A percentile compares a stretch with the other conserved stretches of the same genome.
These are phyloP conservation scores for Aphanomyces astaci DNA, from an alignment of 352 stramenopile genomes.

Conservation along the genomic window DNA sequence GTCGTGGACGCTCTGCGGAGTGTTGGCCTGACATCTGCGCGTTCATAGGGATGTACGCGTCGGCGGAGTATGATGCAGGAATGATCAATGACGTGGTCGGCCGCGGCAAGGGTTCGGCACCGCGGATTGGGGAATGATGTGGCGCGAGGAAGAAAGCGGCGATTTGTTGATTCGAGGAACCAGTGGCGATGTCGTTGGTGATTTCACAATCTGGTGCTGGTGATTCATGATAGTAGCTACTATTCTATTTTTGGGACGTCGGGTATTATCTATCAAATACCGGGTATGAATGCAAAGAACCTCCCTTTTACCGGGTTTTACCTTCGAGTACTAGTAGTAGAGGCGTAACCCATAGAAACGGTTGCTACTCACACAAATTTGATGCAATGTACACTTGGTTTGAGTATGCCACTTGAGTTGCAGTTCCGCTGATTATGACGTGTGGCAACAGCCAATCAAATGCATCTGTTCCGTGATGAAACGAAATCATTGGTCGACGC, in stretches of 20 bases:
- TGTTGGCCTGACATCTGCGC: neutral
- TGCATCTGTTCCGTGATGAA: neutral
- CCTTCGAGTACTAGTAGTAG: neutral
- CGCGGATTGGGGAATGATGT: neutral
- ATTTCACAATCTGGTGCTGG: neutral
- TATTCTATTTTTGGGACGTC: neutral
- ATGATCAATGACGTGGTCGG: neutral
- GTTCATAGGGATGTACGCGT: neutral
- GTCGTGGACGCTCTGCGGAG: neutral
- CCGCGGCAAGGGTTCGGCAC: neutral
- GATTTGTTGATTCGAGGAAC: neutral
- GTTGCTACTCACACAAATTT: too few relatives aligned
- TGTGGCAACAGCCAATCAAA: conserved; percentile 15
- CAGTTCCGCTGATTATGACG: neutral
- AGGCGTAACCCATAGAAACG: too few relatives aligned
- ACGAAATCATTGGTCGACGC: neutral
- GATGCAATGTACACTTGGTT: too few relatives aligned
- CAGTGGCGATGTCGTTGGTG: neutral
- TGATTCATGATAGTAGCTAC: conserved; percentile 1
- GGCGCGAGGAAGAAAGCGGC: neutral
- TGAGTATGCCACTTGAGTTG: too few relatives aligned
- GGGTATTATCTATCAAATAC: neutral
- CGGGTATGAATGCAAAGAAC: neutral
- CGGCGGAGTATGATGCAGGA: neutral
- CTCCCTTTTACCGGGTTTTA: neutral